Base-by-base conservation (phyloP, 2,329 filamentous ascomycete genomes). In the Penicillium sp. region DNA sequence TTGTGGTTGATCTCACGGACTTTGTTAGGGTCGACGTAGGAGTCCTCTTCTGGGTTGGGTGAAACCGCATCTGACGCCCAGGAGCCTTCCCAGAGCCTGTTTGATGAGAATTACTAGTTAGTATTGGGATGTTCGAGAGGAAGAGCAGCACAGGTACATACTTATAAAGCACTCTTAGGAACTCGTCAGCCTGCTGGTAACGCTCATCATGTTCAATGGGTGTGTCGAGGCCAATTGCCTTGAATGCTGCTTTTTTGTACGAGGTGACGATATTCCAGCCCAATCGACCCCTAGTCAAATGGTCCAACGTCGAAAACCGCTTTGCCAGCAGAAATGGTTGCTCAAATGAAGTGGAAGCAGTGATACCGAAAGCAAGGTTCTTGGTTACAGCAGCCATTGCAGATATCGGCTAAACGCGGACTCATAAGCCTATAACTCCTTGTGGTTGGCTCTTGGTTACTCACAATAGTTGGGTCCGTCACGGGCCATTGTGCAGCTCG, bases 231-330 rank as follows among this genome's bases (percentile, higher is more conserved):
- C 84, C 84, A 51, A 87, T 85, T 0, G 83, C 83, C 62, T 86
- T 85, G 67, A 85, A 85, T 0, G 84, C 84, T 0, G 81, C 78
- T 62, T 87, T 86, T 65, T 84, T 84, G 78, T 81, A 86, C 1
- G 77, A 80, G 0, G 85, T 87, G 0, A 89, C 86, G 18, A 88
- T 86, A 56, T 88, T 88, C 86, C 85, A 87, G 0, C 83, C 85
- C 29, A 87, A 78, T 0, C 85, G 75, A 0, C 85, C 85, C 3
- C 79, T 74, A 0, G 85, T 87, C 39, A 88, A 73, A 66, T 87
- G 84, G 54, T 87, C 84, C 0, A 87, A 67, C 0, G 83, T 85
- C 0, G 83, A 86, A 51, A 87, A 86, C 0, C 84, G 75, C 65
- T 86, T 86, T 0, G 84, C 85, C 1, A 87, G 71, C 1, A 86